These are phyloP conservation scores for Trametes cingulata DNA, from an alignment of 768 basidiomycete species.

Conservation along the genomic window DNA sequence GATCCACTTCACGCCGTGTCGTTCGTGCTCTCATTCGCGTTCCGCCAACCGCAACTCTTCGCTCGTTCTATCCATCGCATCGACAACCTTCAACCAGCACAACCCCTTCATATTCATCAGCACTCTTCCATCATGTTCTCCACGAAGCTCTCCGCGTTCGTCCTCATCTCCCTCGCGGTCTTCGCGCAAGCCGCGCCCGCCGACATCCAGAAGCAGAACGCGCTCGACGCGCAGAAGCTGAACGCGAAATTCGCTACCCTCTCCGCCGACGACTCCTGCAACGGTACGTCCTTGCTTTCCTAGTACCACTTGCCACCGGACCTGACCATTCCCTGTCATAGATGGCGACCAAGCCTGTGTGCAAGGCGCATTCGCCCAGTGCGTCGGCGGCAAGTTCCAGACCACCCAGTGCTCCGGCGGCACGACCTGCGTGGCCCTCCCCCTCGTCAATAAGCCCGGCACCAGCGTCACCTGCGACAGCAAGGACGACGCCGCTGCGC, in stretches of 20 bases:
- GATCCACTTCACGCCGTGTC: neutral
- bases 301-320: neutral
- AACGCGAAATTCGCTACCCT: slow-evolving; percentile 38
- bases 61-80: slow-evolving; percentile 1
- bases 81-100: neutral
- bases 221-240: slow-evolving; percentile 38
- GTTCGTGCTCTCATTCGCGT: slow-evolving; percentile 11
- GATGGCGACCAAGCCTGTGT: slow-evolving; percentile 41
- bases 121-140: slow-evolving; percentile 14
- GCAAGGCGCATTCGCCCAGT: slow-evolving; percentile 41
- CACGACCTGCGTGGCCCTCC: slow-evolving; percentile 40
- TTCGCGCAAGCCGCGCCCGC: slow-evolving; percentile 18
- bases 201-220: slow-evolving; percentile 34
- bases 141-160: slow-evolving; percentile 22
- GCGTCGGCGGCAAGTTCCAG: slow-evolving; percentile 37
- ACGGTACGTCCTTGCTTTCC: slow-evolving; percentile 24
- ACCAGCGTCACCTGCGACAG: slow-evolving; percentile 41
- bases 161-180: slow-evolving; percentile 21
- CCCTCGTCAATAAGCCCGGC: slow-evolving; percentile 42
- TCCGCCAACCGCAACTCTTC: neutral
- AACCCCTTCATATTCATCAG: neutral
- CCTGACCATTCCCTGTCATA: slow-evolving; percentile 8
- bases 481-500: slow-evolving; percentile 33
- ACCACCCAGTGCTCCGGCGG: slow-evolving; percentile 35
- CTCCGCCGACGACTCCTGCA: slow-evolving; percentile 32